Evolutionary conservation across 139 green algal genomes (phyloP), one percentile per base, ranked within the genome.

Genomic region (Micromonas commoda): DNA sequence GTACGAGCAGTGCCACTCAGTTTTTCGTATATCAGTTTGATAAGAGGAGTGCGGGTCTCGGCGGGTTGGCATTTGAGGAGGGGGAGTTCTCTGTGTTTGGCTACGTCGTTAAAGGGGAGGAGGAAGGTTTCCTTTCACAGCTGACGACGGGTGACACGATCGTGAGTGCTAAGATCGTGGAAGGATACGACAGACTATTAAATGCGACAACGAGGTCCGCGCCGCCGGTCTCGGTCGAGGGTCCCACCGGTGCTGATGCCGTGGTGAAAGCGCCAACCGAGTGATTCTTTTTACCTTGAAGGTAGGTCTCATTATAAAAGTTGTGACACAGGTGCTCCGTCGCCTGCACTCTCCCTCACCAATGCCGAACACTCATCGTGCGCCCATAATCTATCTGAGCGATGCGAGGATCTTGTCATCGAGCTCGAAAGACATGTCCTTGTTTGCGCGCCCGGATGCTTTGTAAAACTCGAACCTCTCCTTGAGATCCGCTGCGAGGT

Each of bases 401-500:
- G n/a, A n/a, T n/a, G n/a, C n/a, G n/a, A n/a, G 66, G 21, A 88
- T 87, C 77, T 88, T 84, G 64, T 88, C 84, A 26, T 88, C 84
- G 6, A 84, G 20, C 60, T 80, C 77, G 71, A 88, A 87, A 21
- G 77, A 57, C 79, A 87, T 79, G 35, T 87, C 82, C 68, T 87
- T 85, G 79, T 87, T 79, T 34, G 71, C 79, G 6, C 84, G 64
- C 39, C 82, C 84, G 73, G 20, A 77, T 13, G 79, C 79, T 19
- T 69, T 53, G 61, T 88, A 88, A 3, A 69, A 51, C 26, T 32
- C 54, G 52, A 70, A 88, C 16, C 84, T 69, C 63, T 79, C 74
- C 79, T 85, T 84, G 2, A 88, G 71, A 33, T 64, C 72, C 21
- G 82, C 72, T n/a, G 31, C 67, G 35, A 88, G 65, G 29, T 82